A percentile compares a stretch with the other conserved stretches of the same genome.
phyloP scores from a whole-genome alignment of 1,139 yeast genomes.

The Sugiyamaella xylanicola region DNA sequence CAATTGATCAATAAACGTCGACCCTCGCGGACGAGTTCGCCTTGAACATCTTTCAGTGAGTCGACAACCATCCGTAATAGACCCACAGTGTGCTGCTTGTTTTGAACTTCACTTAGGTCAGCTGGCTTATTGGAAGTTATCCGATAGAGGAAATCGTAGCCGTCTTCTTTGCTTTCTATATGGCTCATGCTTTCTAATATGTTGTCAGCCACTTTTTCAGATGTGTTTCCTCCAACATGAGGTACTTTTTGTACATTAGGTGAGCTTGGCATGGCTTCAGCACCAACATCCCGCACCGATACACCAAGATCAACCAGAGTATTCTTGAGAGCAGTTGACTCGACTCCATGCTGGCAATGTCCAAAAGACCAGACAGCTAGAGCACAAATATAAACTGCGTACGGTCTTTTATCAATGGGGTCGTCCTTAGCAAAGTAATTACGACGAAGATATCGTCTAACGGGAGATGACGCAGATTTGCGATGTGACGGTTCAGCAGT shows the following conservation, averaged over 20 bases:
- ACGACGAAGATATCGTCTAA: conserved; percentile 23
- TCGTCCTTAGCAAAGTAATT: conserved; percentile 53
- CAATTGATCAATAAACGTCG: conserved; percentile 38
- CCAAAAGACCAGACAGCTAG: conserved; percentile 62
- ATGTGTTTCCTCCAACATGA: conserved; percentile 11
- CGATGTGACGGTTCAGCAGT: conserved; percentile 1
- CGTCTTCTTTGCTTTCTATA: conserved; percentile 31
- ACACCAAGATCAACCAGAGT: conserved; percentile 19
- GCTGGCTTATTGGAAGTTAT: conserved; percentile 28
- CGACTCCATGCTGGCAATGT: conserved; percentile 58
- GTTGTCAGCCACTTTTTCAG: conserved; percentile 24
- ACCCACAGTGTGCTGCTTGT: conserved; percentile 39
- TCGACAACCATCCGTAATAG: conserved; percentile 38
- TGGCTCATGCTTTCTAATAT: conserved; percentile 22
- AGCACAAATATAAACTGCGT: conserved; percentile 55
- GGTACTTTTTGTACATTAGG: conserved; percentile 3
- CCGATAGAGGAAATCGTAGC: conserved; percentile 32
- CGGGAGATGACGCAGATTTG: conserved; percentile 3
- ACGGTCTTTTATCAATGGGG: conserved; percentile 57
- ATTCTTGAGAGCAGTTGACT: conserved; percentile 40
- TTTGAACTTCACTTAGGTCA: conserved; percentile 28
- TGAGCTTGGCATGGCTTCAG: conserved; percentile 6
- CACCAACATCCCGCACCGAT: conserved; percentile 13
- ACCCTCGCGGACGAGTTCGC: conserved; percentile 40
- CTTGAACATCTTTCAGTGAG: conserved; percentile 34